These are phyloP conservation scores for Arachnomyces sp. DNA, from an alignment of 2,329 filamentous ascomycete genomes.

Conservation along the genomic window DNA sequence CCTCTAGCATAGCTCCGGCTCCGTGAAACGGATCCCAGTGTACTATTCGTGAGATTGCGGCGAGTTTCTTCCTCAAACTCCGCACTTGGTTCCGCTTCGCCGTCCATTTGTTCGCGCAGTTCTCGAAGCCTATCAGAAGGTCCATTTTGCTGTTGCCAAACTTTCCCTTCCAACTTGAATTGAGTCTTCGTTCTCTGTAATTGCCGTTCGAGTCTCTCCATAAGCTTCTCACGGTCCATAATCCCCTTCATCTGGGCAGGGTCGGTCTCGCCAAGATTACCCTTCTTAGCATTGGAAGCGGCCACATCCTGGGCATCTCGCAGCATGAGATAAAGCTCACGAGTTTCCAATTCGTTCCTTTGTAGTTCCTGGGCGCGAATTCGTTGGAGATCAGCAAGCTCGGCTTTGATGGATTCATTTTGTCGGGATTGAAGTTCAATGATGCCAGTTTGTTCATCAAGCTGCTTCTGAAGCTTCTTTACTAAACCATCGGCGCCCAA, in stretches of 20 bases:
- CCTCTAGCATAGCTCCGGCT: constrained; percentile 35
- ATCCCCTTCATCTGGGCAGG: constrained; percentile 81
- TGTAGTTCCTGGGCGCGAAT: constrained; percentile 85
- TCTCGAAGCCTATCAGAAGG: constrained; percentile 89
- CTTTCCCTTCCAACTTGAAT: constrained; percentile 89
- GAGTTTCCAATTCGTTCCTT: constrained; percentile 88
- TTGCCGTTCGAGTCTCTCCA: constrained; percentile 91
- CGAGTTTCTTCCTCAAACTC: constrained; percentile 49
- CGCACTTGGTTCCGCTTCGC: constrained; percentile 44
- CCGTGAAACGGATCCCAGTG: constrained; percentile 65
- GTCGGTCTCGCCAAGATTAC: constrained; percentile 52
- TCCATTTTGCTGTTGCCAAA: constrained; percentile 70
- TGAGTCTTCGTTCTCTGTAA: constrained; percentile 96
- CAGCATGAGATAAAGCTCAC: constrained; percentile 96
- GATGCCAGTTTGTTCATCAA: constrained; percentile 86
- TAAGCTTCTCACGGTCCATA: constrained; percentile 81
- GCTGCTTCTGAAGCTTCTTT: constrained; percentile 81
- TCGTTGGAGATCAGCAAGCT: constrained; percentile 78
- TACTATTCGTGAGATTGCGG: constrained; percentile 61
- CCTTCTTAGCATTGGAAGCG: constrained; percentile 69
- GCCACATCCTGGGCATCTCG: constrained; percentile 94
- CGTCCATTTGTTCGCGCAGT: constrained; percentile 91
- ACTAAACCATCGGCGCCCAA: constrained; percentile 90
- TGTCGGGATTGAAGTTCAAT: constrained; percentile 85
- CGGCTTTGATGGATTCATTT: constrained; percentile 78